Evolutionary conservation across 306 rosid genomes (phyloP), one percentile per base, ranked within the genome.

Genomic region (Prunus campanulata): DNA sequence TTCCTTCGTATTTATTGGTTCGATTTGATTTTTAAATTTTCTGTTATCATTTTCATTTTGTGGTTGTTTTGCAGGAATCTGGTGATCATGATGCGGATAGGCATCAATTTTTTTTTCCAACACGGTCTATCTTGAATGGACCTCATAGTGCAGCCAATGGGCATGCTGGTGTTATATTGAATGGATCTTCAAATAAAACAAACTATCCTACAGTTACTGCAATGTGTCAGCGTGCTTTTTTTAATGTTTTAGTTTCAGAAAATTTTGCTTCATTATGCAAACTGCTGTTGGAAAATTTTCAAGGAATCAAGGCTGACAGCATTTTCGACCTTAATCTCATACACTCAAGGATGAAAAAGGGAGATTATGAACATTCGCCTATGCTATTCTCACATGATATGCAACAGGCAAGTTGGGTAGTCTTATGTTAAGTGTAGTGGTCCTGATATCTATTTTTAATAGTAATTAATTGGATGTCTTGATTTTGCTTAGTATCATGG

Each of bases 341-440:
- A 63, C 85, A 83, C 87, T 85, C 87, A 56, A 88, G 91, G 87
- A 88, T 96, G 90, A 79, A 88, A 84, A 88, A 78, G 56, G 92
- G 90, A 64, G 85, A 76, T 75, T 96, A 96, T 78, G 96, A 92
- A 83, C 80, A 78, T 55, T 80, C 93, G 10, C 96, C 98, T 3
- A 30, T 65, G 74, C 98, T 91, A 81, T 91, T 96, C 92, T 85
- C 86, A 79, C 77, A 87, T 67, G 99, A 96, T 82, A 72, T 92
- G 82, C 91, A 91, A 81, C 91, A 88, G 99, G 99, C 88, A 88
- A 79, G 81, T 77, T 75, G 75, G 70, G 61, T 47, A 35, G 27
- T 61, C 56, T 25, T 32, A 49, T 59, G 63, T 63, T 35, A 47
- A 25, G 32, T 61, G 11, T 47, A 61, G 59, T n/a, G 14, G 64